phyloP scores from a whole-genome alignment of 2,329 filamentous ascomycete species.

The Arthrinium phaeospermum region DNA sequence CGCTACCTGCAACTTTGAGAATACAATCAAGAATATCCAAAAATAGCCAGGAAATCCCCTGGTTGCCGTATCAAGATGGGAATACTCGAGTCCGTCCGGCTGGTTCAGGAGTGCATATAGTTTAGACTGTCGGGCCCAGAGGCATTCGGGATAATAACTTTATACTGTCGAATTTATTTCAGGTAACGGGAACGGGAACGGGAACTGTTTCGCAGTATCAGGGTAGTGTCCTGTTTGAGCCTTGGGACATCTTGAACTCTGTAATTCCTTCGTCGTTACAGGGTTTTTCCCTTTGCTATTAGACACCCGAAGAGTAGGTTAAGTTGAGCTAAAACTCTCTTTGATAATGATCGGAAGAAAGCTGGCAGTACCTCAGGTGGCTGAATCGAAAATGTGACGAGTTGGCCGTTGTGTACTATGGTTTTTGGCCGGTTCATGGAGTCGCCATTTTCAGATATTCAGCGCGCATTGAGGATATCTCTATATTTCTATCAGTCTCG shows the following conservation, averaged over 20 bases:
- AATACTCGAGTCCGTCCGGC: neutral
- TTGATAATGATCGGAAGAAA: neutral
- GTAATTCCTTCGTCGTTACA: no score
- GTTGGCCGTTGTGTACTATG: neutral
- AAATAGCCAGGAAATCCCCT: no score
- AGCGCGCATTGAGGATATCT: neutral
- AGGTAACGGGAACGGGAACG: neutral
- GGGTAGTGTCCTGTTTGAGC: no score
- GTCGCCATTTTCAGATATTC: neutral
- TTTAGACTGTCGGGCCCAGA: neutral
- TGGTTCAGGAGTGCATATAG: neutral
- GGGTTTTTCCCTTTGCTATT: neutral
- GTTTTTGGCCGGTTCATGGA: no score
- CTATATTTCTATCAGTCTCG: neutral
- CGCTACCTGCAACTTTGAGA: no score
- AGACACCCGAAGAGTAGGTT: neutral
- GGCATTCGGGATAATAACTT: neutral
- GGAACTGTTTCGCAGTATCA: neutral
- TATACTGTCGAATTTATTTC: neutral
- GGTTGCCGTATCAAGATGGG: neutral
- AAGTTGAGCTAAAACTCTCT: neutral
- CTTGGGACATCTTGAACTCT: no score
- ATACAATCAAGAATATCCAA: no score
- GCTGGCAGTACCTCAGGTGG: neutral
- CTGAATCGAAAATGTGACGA: neutral